Evolutionary conservation across 257 asterid species (phyloP), one percentile per base, ranked within the genome.

Genomic region (Hygrophila difformis): DNA sequence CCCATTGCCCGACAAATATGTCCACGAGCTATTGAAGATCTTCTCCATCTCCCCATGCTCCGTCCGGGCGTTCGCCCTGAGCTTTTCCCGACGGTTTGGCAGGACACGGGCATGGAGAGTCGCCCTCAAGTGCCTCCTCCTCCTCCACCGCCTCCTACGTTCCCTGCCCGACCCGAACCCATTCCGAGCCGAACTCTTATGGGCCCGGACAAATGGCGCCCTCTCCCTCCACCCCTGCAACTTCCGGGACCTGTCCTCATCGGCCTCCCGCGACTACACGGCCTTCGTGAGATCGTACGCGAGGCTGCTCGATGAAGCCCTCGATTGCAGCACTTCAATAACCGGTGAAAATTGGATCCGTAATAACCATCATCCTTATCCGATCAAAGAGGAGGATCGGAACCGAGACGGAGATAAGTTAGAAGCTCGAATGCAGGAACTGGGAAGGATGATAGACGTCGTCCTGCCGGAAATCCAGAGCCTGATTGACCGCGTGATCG

Each of bases 91-190:
- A 1, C 59, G 89, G 10, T 69, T 80, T 15, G 56, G 53, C 26
- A 63, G 41, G 48, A 84, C 95, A 1, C 55, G 20, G 1, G 71
- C 82, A 1, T 80, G 89, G 95, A 41, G 75, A 21, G 93, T 75
- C 0, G 89, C 93, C 3, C 66, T 84, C 6, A 84, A 81, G 63
- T 84, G 89, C 7, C 68, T 81, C 17, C 50, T 75, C 48, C 89
- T 81, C 47, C 67, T 84, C 57, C 89, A 84, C 17, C 52, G 73
- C 45, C 89, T 81, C 47, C 67, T 84, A 55, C 86, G 80, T 34
- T 51, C 84, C 36, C 28, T 61, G 11, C 73, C 93, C 0, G 49
- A 62, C 1, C 15, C 49, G 39, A 58, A 57, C 63, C 62, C 64
- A 10, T 49, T 81, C 4, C 65, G 67, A 13, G 50, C 72, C 1